Evolutionary conservation across 768 basidiomycete species (phyloP).

Genomic region (Tylopilus sp.): DNA sequence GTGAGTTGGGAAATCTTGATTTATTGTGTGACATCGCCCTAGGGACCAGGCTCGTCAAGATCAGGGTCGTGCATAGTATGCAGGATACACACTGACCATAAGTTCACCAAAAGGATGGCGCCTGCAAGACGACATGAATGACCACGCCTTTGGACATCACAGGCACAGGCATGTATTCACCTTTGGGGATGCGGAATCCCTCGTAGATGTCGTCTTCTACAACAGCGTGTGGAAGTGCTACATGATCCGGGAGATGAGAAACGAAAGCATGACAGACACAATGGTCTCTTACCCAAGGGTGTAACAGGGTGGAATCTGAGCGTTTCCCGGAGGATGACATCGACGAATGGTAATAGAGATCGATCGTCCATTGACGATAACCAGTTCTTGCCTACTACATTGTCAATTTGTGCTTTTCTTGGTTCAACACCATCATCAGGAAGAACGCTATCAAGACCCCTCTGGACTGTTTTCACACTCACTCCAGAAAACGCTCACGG

Average conservation of each 20-base stretch:
- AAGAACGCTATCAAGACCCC: constrained; percentile 7
- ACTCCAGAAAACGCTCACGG: not conserved
- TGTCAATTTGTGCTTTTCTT: constrained; percentile 4
- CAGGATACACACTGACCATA: constrained; percentile 3
- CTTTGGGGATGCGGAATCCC: constrained; percentile 48
- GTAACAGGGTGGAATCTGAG: not conserved
- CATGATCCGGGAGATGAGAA: not conserved
- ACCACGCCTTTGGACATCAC: too few relatives aligned
- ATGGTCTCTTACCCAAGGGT: constrained; percentile 6
- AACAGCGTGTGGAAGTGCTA: constrained; percentile 25
- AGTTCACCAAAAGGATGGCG: constrained; percentile 1
- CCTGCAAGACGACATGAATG: not conserved
- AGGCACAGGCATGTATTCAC: not conserved
- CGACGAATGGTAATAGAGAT: constrained; percentile 3
- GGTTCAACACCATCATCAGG: constrained; percentile 12
- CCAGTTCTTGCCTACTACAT: not conserved
- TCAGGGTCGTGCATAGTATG: too few relatives aligned
- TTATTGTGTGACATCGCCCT: constrained; percentile 20
- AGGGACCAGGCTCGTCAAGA: not conserved
- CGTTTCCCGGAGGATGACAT: constrained; percentile 8
- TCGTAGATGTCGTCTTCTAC: constrained; percentile 40
- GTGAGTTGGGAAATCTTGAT: constrained; percentile 33
- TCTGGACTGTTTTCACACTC: not conserved
- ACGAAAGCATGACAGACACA: not conserved
- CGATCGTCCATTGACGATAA: constrained; percentile 5